Evolutionary conservation across 495 filamentous ascomycete genomes (phyloP).

Genomic region (Apodospora peruviana): DNA sequence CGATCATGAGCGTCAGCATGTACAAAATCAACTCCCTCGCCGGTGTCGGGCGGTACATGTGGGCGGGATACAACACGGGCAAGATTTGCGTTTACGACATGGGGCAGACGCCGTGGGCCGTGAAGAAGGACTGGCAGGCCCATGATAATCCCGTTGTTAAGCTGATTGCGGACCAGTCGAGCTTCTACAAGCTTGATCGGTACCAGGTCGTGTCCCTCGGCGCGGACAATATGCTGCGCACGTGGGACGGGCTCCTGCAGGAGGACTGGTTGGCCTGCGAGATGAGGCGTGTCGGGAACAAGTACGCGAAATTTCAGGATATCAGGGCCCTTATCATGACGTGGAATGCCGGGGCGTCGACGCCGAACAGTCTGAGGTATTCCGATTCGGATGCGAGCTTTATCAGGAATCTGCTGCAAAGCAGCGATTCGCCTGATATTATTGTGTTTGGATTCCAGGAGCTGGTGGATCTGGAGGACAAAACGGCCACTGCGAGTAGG

Average conservation of each 20-base stretch:
- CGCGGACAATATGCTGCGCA: slow-evolving; percentile 73
- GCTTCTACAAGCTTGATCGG: slow-evolving; percentile 80
- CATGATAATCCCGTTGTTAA: slow-evolving; percentile 76
- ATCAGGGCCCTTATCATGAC: slow-evolving; percentile 75
- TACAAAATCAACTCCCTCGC: slow-evolving; percentile 92
- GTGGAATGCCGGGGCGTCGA: slow-evolving; percentile 94
- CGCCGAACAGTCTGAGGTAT: slow-evolving; percentile 71
- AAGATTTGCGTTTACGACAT: slow-evolving; percentile 93
- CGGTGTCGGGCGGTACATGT: slow-evolving; percentile 78
- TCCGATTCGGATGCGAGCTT: slow-evolving; percentile 63
- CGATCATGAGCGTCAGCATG: slow-evolving; percentile 74
- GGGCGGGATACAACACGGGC: slow-evolving; percentile 94
- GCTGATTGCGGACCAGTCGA: slow-evolving; percentile 72
- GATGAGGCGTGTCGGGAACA: slow-evolving; percentile 75
- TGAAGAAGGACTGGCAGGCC: slow-evolving; percentile 91
- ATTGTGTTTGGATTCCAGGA: slow-evolving; percentile 97
- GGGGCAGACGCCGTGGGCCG: slow-evolving; percentile 71
- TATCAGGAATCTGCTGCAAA: slow-evolving; percentile 66
- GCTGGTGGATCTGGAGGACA: slow-evolving; percentile 93
- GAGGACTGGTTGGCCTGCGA: slow-evolving; percentile 88
- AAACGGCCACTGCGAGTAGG: slow-evolving; percentile 90
- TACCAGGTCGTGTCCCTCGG: slow-evolving; percentile 86
- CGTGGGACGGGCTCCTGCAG: slow-evolving; percentile 91
- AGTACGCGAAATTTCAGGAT: slow-evolving; percentile 81
- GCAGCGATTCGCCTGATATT: slow-evolving; percentile 74